Evolutionary conservation across 257 asterid species (phyloP), one percentile per base, ranked within the genome.

Genomic region (Solanum sejunctum): DNA sequence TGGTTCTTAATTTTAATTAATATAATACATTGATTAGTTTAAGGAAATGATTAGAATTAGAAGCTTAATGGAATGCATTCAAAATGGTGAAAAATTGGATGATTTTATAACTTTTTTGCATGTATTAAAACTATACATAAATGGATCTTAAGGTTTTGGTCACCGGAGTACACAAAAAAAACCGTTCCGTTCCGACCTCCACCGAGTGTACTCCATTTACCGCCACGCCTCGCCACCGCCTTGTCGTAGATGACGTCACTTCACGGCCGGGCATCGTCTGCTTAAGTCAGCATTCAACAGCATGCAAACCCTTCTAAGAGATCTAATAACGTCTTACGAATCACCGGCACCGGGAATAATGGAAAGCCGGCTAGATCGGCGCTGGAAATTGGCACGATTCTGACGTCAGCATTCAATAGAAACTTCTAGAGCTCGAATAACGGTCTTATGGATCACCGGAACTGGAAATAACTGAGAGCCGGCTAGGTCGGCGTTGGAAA

Each of bases 401-500:
- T 26, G 39, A 70, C 51, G 43, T 52, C 85, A 83, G 32, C 23
- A 69, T 36, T 67, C 77, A 36, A 8, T 9, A 67, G 21, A 23
- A 12, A 23, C 7, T 63, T 63, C 70, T 63, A 63, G 70, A 63
- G 45, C 1, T 13, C 7, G 6, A 3, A 0, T 32, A 3, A 43
- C 13, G 5, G 45, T 28, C 45, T 66, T 66, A 23, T 4, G n/a
- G 16, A 13, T 70, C 45, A 36, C 80, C 78, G 69, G 83, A 1
- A 58, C 66, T n/a, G 66, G 89, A 69, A 85, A 73, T 49, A 77
- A 69, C 83, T 49, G 92, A 88, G 36, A 91, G 84, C 1, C 92
- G 88, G 70, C 92, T 91, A 8, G 81, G 89, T 26, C 87, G 85
- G 63, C 84, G 87, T 80, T 52, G 89, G 87, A 88, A 91, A 43